Base-by-base conservation (phyloP, 805 yeast species). In the Yamadazyma tumulicola region DNA sequence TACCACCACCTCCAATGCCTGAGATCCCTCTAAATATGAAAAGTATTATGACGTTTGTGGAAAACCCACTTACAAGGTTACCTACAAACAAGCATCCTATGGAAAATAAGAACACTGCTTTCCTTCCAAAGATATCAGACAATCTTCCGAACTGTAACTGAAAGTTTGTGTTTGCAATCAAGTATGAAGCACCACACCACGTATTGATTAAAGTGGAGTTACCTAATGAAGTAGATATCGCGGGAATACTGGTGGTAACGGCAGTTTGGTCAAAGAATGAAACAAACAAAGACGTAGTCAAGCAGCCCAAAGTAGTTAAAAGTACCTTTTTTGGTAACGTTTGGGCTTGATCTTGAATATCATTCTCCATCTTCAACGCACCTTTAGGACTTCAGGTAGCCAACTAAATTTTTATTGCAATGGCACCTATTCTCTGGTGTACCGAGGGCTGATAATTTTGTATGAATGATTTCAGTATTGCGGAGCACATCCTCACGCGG, bases 131-230 rank as follows among this genome's bases (percentile, higher is more conserved):
- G 14, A 84, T 73, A 45, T 85, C 93, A 26, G 83, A 73, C 25
- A 82, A 61, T 36, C 81, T 74, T 4, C 93, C 93, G 35, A 77
- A 80, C 19, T 83, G 52, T 1, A 88, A 88, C 55, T 82, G 89
- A 54, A 82, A 80, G 2, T 85, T 83, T 2, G 85, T 75, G 41
- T 76, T 77, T 2, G 91, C 79, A 17, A 84, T 57, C 24, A 85
- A 62, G 37, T 81, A 79, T 0, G 85, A 73, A 0, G 88, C 76
- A 3, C 88, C 88, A 2, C 81, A 79, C 89, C 91, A 83, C 19
- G 34, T 38, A 24, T 72, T 62, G 27, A 74, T 69, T 2, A 75
- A 58, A 14, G 49, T 53, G 15, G 60, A 51, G 1, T 75, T 72
- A 28, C 67, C 38, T 28, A 74, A 51, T 24, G 63, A 73, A 8